A percentile compares a stretch with the other conserved stretches of the same genome.
Conservation (phyloP, 495 filamentous ascomycete species). For the Penicillium daleae region DNA sequence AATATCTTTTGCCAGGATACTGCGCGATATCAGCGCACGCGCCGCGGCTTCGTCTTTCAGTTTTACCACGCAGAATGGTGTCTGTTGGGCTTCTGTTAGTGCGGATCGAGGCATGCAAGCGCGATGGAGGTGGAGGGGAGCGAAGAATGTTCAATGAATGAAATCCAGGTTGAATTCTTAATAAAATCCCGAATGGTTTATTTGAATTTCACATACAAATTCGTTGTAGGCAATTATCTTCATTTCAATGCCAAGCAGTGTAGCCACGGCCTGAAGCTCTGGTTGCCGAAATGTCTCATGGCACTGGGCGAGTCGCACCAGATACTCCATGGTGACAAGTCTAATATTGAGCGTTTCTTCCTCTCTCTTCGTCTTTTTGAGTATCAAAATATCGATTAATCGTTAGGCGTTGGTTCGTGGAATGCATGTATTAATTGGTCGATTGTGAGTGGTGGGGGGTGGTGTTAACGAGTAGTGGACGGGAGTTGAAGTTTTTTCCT, state of each 20-base stretch:
- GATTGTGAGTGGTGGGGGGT: constrained; percentile 22
- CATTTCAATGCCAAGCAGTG: constrained; percentile 66
- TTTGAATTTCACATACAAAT: constrained; percentile 57
- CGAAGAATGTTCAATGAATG: not conserved
- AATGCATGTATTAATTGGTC: not conserved
- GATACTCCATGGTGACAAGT: constrained; percentile 64
- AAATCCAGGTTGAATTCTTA: not conserved
- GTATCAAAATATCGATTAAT: not conserved
- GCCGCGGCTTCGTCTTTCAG: constrained; percentile 70
- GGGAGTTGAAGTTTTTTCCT: constrained; percentile 23
- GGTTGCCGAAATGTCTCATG: constrained; percentile 89
- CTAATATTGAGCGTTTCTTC: not conserved
- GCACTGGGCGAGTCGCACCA: constrained; percentile 87
- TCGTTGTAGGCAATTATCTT: constrained; percentile 72
- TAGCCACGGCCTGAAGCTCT: constrained; percentile 83
- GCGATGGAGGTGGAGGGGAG: not conserved
- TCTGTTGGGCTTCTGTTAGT: constrained; percentile 53
- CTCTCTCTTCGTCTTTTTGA: not conserved
- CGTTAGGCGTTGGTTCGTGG: not conserved
- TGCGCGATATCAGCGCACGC: constrained; percentile 66
- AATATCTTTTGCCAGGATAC: constrained; percentile 78
- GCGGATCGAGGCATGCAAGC: not conserved
- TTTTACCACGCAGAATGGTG: constrained; percentile 81
- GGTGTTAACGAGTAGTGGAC: no score
- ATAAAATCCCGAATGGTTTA: not conserved